A percentile compares a stretch with the other conserved stretches of the same genome.
These are phyloP conservation scores for Plasmodium billcollinsi DNA, from an alignment of 169 alveolate species.

Conservation along the genomic window DNA sequence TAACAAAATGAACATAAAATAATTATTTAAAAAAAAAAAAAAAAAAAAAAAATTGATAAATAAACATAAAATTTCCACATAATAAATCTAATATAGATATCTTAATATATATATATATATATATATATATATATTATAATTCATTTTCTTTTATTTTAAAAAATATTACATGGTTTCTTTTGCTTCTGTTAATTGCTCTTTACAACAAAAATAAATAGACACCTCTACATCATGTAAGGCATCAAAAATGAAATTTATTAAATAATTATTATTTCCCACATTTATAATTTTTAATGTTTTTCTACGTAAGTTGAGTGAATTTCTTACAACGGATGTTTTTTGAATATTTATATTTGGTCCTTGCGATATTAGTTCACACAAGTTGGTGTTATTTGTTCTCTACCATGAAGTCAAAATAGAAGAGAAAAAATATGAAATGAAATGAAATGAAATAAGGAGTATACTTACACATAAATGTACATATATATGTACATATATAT, in stretches of 20 bases:
- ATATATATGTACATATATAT: background rate
- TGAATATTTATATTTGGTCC: constrained; percentile 73
- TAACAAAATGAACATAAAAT: background rate
- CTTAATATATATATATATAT: background rate
- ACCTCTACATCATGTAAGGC: constrained; percentile 69
- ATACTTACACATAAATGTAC: background rate
- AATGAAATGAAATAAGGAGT: background rate
- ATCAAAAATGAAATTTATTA: constrained; percentile 70
- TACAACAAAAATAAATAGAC: constrained; percentile 55
- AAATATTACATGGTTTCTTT: constrained; percentile 22
- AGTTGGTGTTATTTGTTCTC: constrained; percentile 29
- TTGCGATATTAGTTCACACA: constrained; percentile 38
- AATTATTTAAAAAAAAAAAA: background rate
- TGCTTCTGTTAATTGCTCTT: constrained; percentile 30
- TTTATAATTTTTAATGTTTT: constrained; percentile 35
- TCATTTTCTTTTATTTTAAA: background rate
- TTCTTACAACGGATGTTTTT: constrained; percentile 63
- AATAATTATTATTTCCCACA: constrained; percentile 33
- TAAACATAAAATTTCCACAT: background rate
- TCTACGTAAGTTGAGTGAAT: constrained; percentile 42
- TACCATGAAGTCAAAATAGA: background rate
- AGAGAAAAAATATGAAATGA: background rate
- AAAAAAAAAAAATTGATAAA: background rate
- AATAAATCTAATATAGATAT: background rate
- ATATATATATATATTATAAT: background rate